Base-by-base conservation (phyloP, 768 basidiomycete species). In the Russula griseocarnosa region DNA sequence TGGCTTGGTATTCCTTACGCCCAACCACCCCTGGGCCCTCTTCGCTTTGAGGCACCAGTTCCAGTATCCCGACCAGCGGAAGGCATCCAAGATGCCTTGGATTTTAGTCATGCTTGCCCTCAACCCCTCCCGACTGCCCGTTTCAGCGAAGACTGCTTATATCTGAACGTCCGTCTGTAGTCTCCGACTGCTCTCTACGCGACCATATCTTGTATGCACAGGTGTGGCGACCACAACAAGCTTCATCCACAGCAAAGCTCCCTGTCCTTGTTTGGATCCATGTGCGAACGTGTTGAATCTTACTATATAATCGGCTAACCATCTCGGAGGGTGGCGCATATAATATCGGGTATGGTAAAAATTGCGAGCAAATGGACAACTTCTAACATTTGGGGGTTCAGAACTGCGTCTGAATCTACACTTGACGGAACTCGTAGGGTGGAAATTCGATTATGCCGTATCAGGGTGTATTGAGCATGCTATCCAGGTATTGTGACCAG, bases 1-100 rank as follows among this genome's bases (percentile, higher is more conserved):
- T 88, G 84, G 80, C 76, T 86, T 14, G 86, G 85, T 3, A 79
- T 88, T 38, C 86, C 81, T 0, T 88, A 76, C 61, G 86, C 83
- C 5, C 73, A 79, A 63, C 77, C 85, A 2, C 86, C 86, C 0
- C 67, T 83, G 0, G 85, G 84, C 1, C 46, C 69, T 8, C 76
- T 86, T 50, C 79, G 86, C 3, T 86, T 88, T 73, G 82, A 81
- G 64, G 79, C 81, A 0, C 84, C 86, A 3, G 74, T 79, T 0
- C 70, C 75, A 3, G 76, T 84, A 60, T 72, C 73, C 20, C 68
- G 66, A 32, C 64, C 71, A 1, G 72, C 74, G 0, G 67, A 58
- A 13, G 74, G 62, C 0, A 62, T 82, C 2, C 71, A 75, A 40
- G 70, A 80, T 61, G 82, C 85, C 14, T 77, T 78, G 14, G 58